Evolutionary conservation across 306 rosid species (phyloP).

Genomic region (Cicer bijugum): DNA sequence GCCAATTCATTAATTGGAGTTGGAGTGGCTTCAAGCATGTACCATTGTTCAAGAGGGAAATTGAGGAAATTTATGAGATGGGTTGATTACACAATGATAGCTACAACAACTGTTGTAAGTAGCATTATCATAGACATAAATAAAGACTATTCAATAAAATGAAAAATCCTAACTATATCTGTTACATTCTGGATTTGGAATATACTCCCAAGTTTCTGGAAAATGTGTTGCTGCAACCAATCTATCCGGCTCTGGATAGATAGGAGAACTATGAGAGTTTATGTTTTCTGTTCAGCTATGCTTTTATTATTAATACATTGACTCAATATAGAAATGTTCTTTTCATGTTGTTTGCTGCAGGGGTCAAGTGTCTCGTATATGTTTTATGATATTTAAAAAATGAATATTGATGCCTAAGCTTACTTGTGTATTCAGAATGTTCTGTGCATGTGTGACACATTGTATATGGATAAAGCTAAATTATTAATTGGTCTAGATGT

Average conservation of each 20-base stretch:
- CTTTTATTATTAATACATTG: background rate
- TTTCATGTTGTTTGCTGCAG: background rate
- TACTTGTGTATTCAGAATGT: slow-evolving; percentile 2
- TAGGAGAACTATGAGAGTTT: slow-evolving; percentile 28
- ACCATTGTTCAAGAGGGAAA: slow-evolving; percentile 83
- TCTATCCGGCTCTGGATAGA: background rate
- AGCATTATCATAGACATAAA: background rate
- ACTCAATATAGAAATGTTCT: slow-evolving; percentile 9
- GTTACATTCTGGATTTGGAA: slow-evolving; percentile 13
- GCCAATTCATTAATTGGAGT: slow-evolving; percentile 98
- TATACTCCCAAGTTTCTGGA: background rate
- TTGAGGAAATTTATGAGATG: slow-evolving; percentile 80
- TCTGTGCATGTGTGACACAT: background rate
- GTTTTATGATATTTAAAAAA: no score
- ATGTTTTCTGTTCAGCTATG: slow-evolving; percentile 10
- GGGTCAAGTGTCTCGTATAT: background rate
- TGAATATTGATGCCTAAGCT: no score
- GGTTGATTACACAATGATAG: slow-evolving; percentile 96
- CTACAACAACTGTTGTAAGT: slow-evolving; percentile 90
- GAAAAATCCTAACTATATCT: slow-evolving; percentile 21
- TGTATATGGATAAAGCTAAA: background rate
- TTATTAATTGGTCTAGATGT: background rate
- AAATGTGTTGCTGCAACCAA: background rate
- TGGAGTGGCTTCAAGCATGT: slow-evolving; percentile 93
- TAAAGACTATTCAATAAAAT: slow-evolving; percentile 26